Evolutionary conservation across 192 early-diverging fungal species (phyloP), one percentile per base, ranked within the genome.

Genomic region (Backusella macrospora): DNA sequence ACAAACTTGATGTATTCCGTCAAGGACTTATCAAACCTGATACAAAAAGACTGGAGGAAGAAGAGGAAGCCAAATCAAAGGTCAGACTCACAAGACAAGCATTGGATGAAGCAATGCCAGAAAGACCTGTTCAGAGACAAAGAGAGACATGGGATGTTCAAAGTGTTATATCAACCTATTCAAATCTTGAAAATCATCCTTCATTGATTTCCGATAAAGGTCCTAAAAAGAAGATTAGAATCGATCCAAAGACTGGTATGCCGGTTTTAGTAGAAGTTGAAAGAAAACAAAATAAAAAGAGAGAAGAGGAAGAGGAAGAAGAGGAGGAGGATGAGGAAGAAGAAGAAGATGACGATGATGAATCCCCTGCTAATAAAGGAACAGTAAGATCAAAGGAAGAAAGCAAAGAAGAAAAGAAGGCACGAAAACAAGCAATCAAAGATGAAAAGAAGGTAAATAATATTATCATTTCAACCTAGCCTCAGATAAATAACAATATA

Each of bases 111-210:
- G 83, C 89, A 12, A 39, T 75, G 16, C 68, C 44, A 44, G 83
- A 87, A 59, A 77, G 75, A 55, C 81, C 80, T 62, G 73, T 83
- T 12, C 84, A 88, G 46, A 87, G 87, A 46, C 79, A 90, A 71
- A 76, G 88, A 39, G 89, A 90, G 52, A 78, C 79, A 40, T 99
- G 97, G 97, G 97, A 99, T 86, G 92, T 92, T 71, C 92, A 99
- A 83, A 92, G 93, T 29, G 90, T 99, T 26, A 78, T 97, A 42
- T 90, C 89, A 45, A 97, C 94, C 4, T 96, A 96, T 81, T 94
- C 95, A 52, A 97, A 96, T 80, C 86, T 96, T 70, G 96, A 98
- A 77, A 98, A 99, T 80, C 93, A 94, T 68, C 96, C 97, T 5
- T 81, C 83, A 38, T 76, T 94, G 47, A 97, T 99, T 76, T 80